A percentile compares a stretch with the other conserved stretches of the same genome.
phyloP scores from a whole-genome alignment of 768 basidiomycete species.

The Leccinum subgranulosum region DNA sequence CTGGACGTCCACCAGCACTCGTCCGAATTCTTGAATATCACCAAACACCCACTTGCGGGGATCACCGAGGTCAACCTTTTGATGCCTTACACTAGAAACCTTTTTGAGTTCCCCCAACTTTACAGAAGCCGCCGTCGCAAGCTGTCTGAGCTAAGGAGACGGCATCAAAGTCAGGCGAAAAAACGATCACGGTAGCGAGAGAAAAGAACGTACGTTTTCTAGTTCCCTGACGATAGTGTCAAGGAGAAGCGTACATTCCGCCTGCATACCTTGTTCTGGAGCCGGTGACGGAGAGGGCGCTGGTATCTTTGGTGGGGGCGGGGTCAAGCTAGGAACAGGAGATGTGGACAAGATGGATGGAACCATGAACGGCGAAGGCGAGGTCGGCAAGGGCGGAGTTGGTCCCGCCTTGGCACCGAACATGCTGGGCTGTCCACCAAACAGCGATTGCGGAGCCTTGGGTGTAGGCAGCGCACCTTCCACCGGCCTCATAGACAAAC shows the following conservation, averaged over 20 bases:
- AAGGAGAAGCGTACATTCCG: conserved; percentile 55
- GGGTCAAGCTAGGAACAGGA: conserved; percentile 4
- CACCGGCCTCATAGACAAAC: conserved; percentile 4
- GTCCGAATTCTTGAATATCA: conserved; percentile 52
- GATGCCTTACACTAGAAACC: conserved; percentile 36
- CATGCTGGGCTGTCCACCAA: conserved; percentile 11
- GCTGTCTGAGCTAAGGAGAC: conserved; percentile 39
- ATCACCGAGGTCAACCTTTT: conserved; percentile 45
- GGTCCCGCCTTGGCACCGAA: conserved; percentile 4
- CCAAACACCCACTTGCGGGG: conserved; percentile 50
- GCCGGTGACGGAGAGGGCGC: conserved; percentile 14
- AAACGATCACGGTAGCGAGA: not conserved
- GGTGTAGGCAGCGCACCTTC: not conserved
- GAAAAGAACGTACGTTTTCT: conserved; percentile 45
- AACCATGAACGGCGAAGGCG: conserved; percentile 1
- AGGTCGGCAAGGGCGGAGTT: not conserved
- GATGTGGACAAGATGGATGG: not conserved
- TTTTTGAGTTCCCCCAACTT: conserved; percentile 37
- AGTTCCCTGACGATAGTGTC: conserved; percentile 49
- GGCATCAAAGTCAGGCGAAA: not conserved
- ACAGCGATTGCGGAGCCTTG: conserved; percentile 6
- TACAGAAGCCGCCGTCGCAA: conserved; percentile 38
- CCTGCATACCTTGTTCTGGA: conserved; percentile 63
- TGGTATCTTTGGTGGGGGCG: not conserved
- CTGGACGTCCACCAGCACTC: conserved; percentile 33